Evolutionary conservation across 1,284 basidiomycete species (phyloP), one percentile per base, ranked within the genome.

Genomic region (Megacollybia platyphylla): DNA sequence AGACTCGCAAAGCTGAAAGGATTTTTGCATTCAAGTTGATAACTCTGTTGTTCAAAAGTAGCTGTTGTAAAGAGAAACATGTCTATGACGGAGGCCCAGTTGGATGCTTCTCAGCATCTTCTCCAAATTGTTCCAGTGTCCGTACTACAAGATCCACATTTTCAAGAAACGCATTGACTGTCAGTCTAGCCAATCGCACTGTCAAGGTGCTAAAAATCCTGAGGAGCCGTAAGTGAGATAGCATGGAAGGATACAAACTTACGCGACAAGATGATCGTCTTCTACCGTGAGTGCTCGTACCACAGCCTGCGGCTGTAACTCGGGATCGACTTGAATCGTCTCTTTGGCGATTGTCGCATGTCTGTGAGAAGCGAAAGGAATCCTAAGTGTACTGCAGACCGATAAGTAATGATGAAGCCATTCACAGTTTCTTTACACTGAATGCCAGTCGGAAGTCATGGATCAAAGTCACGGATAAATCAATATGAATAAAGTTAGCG

Each of bases 81-180:
- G 11, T 34, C 31, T 34, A 34, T 34, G 11, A 34, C 31, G 31
- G 31, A 10, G 11, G 34, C 13, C 41, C 51, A 44, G 46, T 45
- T 26, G 49, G 47, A 36, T 43, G 46, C 39, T 53, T 53, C 41
- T 60, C 70, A 29, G 78, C 76, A 42, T 78, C 71, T 44, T 76
- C 70, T 9, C 74, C 76, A 55, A 91, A 92, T 49, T 81, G 79
- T 42, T 73, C 74, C 51, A 93, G 70, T n/a, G 87, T 91, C 30
- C 84, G 77, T 9, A 83, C 68, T 39, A 92, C 76, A 29, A 93
- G 70, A 56, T 92, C 87, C 28, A 88, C 70, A 50, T 88, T 90
- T 54, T 92, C 88, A 36, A 93, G 68, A 62, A 88, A 91, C 2
- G 79, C 78, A 52, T 92, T 93, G 36, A 85, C 70, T 0, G 82